phyloP scores from a whole-genome alignment of 148 eudicot species.

The Fallopia convolvulus region DNA sequence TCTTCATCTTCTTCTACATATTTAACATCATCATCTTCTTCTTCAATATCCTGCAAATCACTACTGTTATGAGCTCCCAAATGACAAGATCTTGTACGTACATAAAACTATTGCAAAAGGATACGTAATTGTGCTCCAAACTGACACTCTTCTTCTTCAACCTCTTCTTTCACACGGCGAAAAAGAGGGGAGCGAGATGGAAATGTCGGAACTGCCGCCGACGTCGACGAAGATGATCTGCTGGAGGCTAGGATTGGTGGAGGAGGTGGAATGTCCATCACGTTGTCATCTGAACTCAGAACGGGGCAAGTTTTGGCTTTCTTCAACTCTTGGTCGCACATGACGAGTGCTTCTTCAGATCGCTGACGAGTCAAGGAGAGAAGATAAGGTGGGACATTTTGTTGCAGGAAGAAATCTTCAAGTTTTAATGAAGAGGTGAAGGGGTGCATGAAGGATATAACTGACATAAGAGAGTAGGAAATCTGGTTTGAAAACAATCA shows the following conservation, averaged over 20 bases:
- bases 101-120: too few species aligned
- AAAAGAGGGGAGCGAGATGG: not conserved
- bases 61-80: not conserved
- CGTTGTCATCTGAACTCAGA: not conserved
- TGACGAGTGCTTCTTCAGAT: not conserved
- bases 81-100: not conserved
- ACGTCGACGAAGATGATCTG: not conserved
- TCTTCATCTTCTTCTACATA: not conserved
- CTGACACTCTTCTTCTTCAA: too few species aligned
- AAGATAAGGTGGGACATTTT: too few species aligned
- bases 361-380: not conserved
- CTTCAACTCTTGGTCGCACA: not conserved
- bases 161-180: not conserved
- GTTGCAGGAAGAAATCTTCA: too few species aligned
- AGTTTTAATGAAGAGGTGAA: too few species aligned
- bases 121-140: too few species aligned
- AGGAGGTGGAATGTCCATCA: not conserved
- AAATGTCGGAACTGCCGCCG: not conserved
- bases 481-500: too few species aligned
- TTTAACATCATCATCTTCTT: conserved; percentile 4
- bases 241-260: not conserved
- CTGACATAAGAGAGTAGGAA: too few species aligned
- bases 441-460: too few species aligned
- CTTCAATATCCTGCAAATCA: not conserved
- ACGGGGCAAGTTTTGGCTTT: not conserved